phyloP scores from a whole-genome alignment of 179 eudicot genomes.

The Beta lomatogona region DNA sequence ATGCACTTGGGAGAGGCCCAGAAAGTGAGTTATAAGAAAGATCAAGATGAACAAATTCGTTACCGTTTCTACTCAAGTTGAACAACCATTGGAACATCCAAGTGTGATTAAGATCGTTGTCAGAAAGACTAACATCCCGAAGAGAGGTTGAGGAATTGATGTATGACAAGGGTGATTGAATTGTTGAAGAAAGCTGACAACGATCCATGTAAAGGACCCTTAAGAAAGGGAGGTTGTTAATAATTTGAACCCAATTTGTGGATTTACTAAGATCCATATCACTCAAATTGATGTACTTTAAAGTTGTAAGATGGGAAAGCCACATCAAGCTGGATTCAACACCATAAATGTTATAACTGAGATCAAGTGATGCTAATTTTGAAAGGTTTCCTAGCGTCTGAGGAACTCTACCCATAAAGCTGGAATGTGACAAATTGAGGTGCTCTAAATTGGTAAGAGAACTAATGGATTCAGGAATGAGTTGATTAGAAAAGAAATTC shows the following conservation, averaged over 20 bases:
- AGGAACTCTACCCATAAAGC: conserved; percentile 19
- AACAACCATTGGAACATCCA: conserved; percentile 21
- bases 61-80: not conserved
- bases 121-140: not conserved
- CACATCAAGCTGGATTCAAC: conserved; percentile 13
- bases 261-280: too few relatives aligned
- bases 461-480: conserved; percentile 25
- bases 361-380: conserved; percentile 13
- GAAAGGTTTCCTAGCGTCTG: conserved; percentile 27
- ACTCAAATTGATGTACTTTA: too few relatives aligned
- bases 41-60: not conserved
- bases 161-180: not conserved
- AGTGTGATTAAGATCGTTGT: not conserved
- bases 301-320: conserved; percentile 15
- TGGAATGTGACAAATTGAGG: not conserved
- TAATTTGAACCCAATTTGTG: too few relatives aligned
- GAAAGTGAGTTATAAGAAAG: not conserved
- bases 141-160: conserved; percentile 3
- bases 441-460: conserved; percentile 22
- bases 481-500: not conserved
- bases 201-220: not conserved
- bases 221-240: too few relatives aligned
- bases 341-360: not conserved
- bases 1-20: not conserved
- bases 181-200: not conserved